These are phyloP conservation scores for Botryotinia calthae DNA, from an alignment of 2,329 filamentous ascomycete species.

Conservation along the genomic window DNA sequence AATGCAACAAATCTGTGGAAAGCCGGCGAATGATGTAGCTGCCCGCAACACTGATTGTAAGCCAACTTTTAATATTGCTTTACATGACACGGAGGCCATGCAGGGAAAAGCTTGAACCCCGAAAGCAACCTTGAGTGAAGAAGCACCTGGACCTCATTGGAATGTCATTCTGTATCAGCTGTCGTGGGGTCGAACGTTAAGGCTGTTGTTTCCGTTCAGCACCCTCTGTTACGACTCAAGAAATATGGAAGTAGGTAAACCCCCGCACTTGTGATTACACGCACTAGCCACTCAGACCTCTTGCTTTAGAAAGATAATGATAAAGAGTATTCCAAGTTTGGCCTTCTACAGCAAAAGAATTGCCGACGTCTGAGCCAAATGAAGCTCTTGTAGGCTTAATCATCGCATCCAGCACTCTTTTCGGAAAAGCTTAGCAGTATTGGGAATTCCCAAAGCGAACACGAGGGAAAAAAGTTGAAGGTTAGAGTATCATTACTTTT, in stretches of 20 bases:
- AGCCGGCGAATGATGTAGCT: constrained; percentile 8
- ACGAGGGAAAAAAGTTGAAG: constrained; percentile 9
- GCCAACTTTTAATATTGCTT: background rate
- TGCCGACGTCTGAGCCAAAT: background rate
- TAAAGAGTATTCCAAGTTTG: constrained; percentile 7
- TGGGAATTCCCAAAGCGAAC: background rate
- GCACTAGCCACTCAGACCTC: constrained; percentile 14
- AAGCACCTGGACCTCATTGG: background rate
- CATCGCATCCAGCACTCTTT: constrained; percentile 7
- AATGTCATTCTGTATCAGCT: constrained; percentile 7
- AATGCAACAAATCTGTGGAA: constrained; percentile 1
- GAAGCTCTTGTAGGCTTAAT: background rate
- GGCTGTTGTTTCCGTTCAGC: constrained; percentile 15
- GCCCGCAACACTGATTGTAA: background rate
- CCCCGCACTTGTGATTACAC: constrained; percentile 6
- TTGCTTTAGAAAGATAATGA: background rate
- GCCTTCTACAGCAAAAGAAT: constrained; percentile 9
- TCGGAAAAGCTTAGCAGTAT: background rate
- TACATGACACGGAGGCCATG: background rate
- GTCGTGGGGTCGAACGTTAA: constrained; percentile 13
- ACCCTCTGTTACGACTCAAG: constrained; percentile 14
- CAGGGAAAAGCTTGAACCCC: constrained; percentile 7
- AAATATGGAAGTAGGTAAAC: background rate
- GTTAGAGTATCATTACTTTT: constrained; percentile 11
- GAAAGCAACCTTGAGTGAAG: background rate